Conservation (phyloP, 225 moss, liverwort and hornwort species). For the Bryum argenteum region DNA sequence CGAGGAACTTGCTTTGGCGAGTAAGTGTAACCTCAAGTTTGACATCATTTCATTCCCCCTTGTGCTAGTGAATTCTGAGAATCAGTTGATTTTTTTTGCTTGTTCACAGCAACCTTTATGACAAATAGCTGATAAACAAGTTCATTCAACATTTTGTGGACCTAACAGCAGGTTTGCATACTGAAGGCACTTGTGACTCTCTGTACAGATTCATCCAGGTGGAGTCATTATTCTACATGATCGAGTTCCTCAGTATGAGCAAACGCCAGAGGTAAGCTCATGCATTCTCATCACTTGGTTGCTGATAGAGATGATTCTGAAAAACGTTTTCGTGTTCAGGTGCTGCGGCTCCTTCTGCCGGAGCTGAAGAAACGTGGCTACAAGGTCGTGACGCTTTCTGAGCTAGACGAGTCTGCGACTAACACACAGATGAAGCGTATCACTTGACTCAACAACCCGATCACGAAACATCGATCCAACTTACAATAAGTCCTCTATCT, state of each 20-base stretch:
- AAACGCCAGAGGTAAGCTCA: slow-evolving; percentile 51
- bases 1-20: slow-evolving; percentile 62
- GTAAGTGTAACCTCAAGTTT: slow-evolving; percentile 28
- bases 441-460: too few relatives aligned
- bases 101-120: too few relatives aligned
- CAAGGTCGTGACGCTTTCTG: slow-evolving; percentile 50
- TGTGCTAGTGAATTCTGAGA: background rate
- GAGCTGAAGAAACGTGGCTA: slow-evolving; percentile 58
- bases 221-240: slow-evolving; percentile 69
- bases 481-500: slow-evolving; percentile 9
- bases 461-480: background rate
- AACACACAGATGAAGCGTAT: background rate
- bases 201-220: slow-evolving; percentile 61
- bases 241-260: slow-evolving; percentile 46
- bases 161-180: background rate
- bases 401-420: slow-evolving; percentile 31
- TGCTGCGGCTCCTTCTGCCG: slow-evolving; percentile 56
- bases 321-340: slow-evolving; percentile 32
- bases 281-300: background rate
- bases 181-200: background rate
- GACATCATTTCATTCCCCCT: too few relatives aligned
- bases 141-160: background rate
- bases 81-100: too few relatives aligned
- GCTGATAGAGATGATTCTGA: background rate
- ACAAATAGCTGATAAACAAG: too few relatives aligned